Base-by-base conservation (phyloP, 805 yeast species). In the Monosporozyma unispora region DNA sequence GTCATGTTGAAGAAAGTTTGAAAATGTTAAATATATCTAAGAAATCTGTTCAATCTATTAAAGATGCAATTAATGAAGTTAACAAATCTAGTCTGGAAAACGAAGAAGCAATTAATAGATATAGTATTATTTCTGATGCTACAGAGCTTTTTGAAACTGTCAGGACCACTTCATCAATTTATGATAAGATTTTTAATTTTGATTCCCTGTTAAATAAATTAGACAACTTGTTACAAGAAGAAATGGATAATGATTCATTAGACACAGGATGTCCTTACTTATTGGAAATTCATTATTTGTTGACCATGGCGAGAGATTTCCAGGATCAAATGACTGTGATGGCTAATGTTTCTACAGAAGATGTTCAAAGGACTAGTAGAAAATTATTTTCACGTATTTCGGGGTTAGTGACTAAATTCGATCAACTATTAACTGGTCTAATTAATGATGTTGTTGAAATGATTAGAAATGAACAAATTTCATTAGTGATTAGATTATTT, bases 251-350 rank as follows among this genome's bases (percentile, higher is more conserved):
- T 11, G 68, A 64, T 49, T 49, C 60, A 2, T 31, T 63, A 7
- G 64, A 60, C n/a, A 70, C 73, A n/a, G 77, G 72, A 21, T 68
- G 68, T 58, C 77, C 80, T 8, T 75, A 78, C 53, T 66, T 91
- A 27, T 70, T 88, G 45, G 61, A 73, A 22, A 79, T 85, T 11
- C 98, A 91, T 65, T 86, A 74, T 63, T 71, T 76, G 52, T 72
- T 91, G 51, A 82, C 81, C 44, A 77, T 77, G 58, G 78, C 87
- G 18, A 74, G 95, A 47, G 91, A 88, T 64, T 80, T 90, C 56
- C 79, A 76, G 54, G 97, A 91, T 55, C 85, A 83, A 61, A 74
- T 90, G 48, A 73, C 73, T 50, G 68, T 66, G n/a, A 74, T 84
- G 64, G 74, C 86, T 29, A 70, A 53, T 53, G 63, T 68, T 9